A percentile compares a stretch with the other conserved stretches of the same genome.
Evolutionary conservation across 176 grass and related monocot species (phyloP).

Genomic region (Hsuehochloa calcarea): DNA sequence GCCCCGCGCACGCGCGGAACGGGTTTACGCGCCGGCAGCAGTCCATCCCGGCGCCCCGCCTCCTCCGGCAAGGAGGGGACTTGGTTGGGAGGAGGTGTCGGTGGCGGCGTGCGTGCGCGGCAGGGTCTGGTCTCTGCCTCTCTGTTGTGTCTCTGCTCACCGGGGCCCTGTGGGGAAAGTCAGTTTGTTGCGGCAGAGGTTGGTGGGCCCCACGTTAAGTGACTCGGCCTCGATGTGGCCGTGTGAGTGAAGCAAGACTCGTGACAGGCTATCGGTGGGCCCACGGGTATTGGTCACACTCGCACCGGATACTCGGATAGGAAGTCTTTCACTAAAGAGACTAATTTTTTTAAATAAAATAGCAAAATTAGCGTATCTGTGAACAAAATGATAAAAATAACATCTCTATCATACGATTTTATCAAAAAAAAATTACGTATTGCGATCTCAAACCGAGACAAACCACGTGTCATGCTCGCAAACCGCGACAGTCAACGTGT

Average conservation of each 20-base stretch:
- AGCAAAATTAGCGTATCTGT: too few relatives aligned
- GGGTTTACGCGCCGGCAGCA: conserved; percentile 58
- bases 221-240: background rate
- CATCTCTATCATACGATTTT: too few relatives aligned
- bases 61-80: background rate
- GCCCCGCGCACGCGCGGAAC: conserved; percentile 58
- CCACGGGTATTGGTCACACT: background rate
- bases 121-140: too few relatives aligned
- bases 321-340: too few relatives aligned
- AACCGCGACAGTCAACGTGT: too few relatives aligned
- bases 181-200: background rate
- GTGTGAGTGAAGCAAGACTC: background rate
- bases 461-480: too few relatives aligned
- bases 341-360: too few relatives aligned
- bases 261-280: background rate
- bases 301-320: too few relatives aligned
- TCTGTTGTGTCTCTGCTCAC: background rate
- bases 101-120: conserved; percentile 8
- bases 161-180: background rate
- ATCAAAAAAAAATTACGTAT: too few relatives aligned
- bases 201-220: background rate
- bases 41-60: conserved; percentile 40
- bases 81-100: background rate
- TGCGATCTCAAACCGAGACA: too few relatives aligned
- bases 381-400: too few relatives aligned